A percentile compares a stretch with the other conserved stretches of the same genome.
phyloP scores from a whole-genome alignment of 2,329 filamentous ascomycete species.

The Pseudonectria buxi region DNA sequence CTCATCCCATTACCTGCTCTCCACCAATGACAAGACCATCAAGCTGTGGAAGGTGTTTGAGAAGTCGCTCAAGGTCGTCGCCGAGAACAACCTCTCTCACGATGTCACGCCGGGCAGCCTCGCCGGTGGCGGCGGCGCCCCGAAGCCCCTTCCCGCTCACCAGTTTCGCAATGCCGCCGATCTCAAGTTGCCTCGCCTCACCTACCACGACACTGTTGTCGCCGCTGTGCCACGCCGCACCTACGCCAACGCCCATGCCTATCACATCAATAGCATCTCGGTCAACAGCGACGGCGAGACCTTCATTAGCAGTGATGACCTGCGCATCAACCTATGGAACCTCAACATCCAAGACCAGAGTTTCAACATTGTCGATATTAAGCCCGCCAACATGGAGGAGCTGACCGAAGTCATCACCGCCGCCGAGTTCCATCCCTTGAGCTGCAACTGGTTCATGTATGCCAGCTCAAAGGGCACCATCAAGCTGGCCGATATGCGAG shows the following conservation, averaged over 20 bases:
- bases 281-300: conserved; percentile 99
- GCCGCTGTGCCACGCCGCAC: conserved; percentile 92
- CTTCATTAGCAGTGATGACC: conserved; percentile 96
- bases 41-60: conserved; percentile 99
- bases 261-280: conserved; percentile 99
- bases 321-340: conserved; percentile 98
- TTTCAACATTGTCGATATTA: conserved; percentile 99
- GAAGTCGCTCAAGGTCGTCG: conserved; percentile 97
- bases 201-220: conserved; percentile 96
- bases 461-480: conserved; percentile 98
- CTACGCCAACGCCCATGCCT: conserved; percentile 96
- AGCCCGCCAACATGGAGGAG: conserved; percentile 99
- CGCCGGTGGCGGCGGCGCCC: conserved; percentile 69
- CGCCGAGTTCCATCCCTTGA: conserved; percentile 91
- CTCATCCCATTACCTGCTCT: conserved; percentile 94
- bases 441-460: conserved; percentile 99
- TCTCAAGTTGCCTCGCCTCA: conserved; percentile 89
- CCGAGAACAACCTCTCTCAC: conserved; percentile 95
- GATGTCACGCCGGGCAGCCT: conserved; percentile 75
- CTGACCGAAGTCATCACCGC: conserved; percentile 98
- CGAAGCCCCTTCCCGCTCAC: conserved; percentile 60
- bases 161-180: conserved; percentile 75
- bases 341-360: conserved; percentile 98
- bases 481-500: conserved; percentile 96
- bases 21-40: conserved; percentile 99